Base-by-base conservation (phyloP, 805 yeast species). In the Cyberlindnera sargentensis region DNA sequence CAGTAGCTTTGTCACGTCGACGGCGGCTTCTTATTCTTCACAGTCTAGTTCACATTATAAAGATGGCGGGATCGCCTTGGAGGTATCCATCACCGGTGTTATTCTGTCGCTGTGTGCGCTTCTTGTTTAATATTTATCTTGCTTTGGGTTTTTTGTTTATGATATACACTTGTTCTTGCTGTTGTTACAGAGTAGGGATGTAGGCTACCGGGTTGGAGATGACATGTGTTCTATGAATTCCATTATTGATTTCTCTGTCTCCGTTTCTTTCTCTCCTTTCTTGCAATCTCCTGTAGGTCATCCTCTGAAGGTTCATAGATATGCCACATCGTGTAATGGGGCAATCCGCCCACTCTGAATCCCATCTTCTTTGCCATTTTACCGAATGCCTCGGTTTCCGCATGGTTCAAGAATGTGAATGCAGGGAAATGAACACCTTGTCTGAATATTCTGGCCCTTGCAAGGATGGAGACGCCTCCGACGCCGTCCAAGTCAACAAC, bases 281-380 rank as follows among this genome's bases (percentile, higher is more conserved):
- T 71, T 3, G 87, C 83, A 42, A 85, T 84, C 52, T 80, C 78
- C 51, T 72, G 70, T 50, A 85, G 67, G 64, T 85, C 95, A 56
- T 85, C 91, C 61, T 82, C 90, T 65, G 90, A 82, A 11, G 95
- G 95, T 58, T 85, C 95, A 60, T 82, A 85, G 39, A 88, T 84
- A 62, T 87, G 96, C 95, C 95, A 87, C 36, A 87, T 69, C 0
- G 90, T 85, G 62, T 87, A 88, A 65, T 88, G 90, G 4, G 96
- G 95, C 50, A 88, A 71, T 0, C 96, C 96, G 33, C 89, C 93
- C 10, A 88, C 95, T 47, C 69, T 69, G 63, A 75, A 85, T 5
- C 95, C 95, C 84, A 86, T 82, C 49, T 70, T 67, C 52, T 72
- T 81, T 23, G 89, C 80, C 82, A 88, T 72, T 56, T 84, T 84